Conservation (phyloP, 2,329 filamentous ascomycete genomes). For the Pseudocercospora vitis region DNA sequence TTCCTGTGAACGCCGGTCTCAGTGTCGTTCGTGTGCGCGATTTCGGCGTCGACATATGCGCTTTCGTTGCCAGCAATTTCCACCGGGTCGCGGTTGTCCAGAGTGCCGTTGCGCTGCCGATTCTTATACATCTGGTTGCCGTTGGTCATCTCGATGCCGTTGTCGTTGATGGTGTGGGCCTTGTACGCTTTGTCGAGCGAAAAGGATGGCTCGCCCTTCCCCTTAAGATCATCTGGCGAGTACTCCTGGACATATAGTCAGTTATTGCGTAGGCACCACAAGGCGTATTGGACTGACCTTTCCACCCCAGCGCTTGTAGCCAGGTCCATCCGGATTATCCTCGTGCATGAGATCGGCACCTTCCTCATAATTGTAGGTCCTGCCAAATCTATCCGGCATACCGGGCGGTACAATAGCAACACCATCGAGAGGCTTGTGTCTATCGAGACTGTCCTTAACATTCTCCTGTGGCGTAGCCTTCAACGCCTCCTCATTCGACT, state of each 20-base stretch:
- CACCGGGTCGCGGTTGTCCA: constrained; percentile 36
- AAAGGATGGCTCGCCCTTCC: constrained; percentile 76
- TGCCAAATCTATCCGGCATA: constrained; percentile 64
- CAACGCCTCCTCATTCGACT: constrained; percentile 73
- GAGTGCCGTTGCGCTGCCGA: constrained; percentile 33
- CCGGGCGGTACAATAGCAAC: constrained; percentile 76
- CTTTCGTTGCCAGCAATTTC: constrained; percentile 37
- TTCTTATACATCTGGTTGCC: constrained; percentile 41
- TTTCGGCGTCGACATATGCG: constrained; percentile 36
- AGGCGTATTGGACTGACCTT: constrained; percentile 59
- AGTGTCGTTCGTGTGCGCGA: constrained; percentile 31
- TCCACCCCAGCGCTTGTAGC: constrained; percentile 74
- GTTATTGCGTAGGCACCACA: neutral
- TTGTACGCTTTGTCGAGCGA: constrained; percentile 68
- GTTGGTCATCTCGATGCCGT: constrained; percentile 48
- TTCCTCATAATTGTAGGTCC: constrained; percentile 75
- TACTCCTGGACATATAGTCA: constrained; percentile 58
- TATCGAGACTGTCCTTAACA: constrained; percentile 69
- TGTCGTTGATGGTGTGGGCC: constrained; percentile 51
- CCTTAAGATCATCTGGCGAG: constrained; percentile 74
- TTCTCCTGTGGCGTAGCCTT: constrained; percentile 78
- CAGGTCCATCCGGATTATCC: constrained; percentile 63
- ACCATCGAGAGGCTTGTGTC: constrained; percentile 78
- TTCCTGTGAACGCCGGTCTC: constrained; percentile 34
- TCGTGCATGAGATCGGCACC: constrained; percentile 85